Evolutionary conservation across 768 basidiomycete species (phyloP), one percentile per base, ranked within the genome.

Genomic region (Tubosaeta sp.): DNA sequence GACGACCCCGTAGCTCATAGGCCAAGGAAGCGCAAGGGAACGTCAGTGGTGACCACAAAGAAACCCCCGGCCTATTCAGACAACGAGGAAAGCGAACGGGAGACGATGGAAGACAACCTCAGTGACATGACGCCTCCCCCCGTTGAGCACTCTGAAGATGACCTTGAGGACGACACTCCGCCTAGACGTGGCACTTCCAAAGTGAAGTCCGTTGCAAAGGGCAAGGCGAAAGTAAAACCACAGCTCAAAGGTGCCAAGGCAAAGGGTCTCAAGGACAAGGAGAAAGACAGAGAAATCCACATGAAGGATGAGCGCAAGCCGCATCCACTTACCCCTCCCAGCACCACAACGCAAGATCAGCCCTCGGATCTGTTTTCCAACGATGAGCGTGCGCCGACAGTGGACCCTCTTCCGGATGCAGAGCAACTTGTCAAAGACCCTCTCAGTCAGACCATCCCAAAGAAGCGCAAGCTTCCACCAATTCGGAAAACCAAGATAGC

Each of bases 401-500:
- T 35, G 16, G 63, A 65, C 18, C 19, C 39, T 16, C 39, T 34
- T 5, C 46, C 32, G 21, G 61, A 61, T 24, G 24, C 24, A 45
- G 60, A 66, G 22, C 63, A 71, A 12, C 60, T 70, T 4, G 52
- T 62, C n/a, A 58, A 56, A 39, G 68, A 72, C 7, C 29, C 42
- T 1, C 45, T 62, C 13, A 50, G 55, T 27, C 66, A 63, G 22
- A 8, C 56, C 22, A 47, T 73, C 18, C 70, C 71, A n/a, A 84
- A 80, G 71, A 86, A 83, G 63, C 77, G 73, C 34, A 87, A 86
- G 61, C 72, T 84, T 19, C 83, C 84, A 0, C 69, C 78, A n/a
- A 86, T 86, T 54, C 85, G 79, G 71, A 85, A 86, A 69, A 80
- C 73, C 66, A 84, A 84, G 64, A 57, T 63, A n/a, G 44, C 64